Evolutionary conservation across 768 basidiomycete species (phyloP), one percentile per base, ranked within the genome.

Genomic region (Erythrobasidium yunnanense): DNA sequence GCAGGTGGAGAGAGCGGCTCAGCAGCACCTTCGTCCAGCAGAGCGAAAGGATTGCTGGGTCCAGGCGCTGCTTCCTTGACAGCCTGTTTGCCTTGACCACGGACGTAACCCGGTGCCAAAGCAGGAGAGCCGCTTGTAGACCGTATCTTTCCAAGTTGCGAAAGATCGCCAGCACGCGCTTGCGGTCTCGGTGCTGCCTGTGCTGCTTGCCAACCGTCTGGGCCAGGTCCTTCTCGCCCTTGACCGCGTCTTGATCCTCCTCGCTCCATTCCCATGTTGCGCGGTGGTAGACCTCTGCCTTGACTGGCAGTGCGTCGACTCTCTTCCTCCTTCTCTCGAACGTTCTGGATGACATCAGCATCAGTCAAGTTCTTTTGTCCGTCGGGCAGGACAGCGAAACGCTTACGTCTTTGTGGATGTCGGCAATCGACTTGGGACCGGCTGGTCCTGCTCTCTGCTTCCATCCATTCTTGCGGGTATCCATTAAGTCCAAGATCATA

Each of bases 401-500:
- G 81, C 87, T 70, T 77, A 90, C 90, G 55, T 81, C 81, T 76
- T 88, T 85, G 72, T 92, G 91, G 32, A 96, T 82, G 70, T 90
- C 85, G 47, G 91, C 87, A 71, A 95, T 84, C 2, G 90, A 95
- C 32, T 86, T 80, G 4, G 91, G 91, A 11, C 86, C 89, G 55
- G 85, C 84, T 29, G 85, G 81, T 51, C 78, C 78, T 72, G 85
- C 84, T 55, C 90, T 83, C 47, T 81, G 77, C 42, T 84, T 74
- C 93, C 92, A 97, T 74, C 83, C 85, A 60, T 85, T 84, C 29
- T 83, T 82, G 55, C 91, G 87, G 47, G 92, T 80, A 74, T 96
- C 93, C 63, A 92, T 82, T 55, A 95, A 80, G 77, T 96, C 93
- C 91, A 89, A 84, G 65, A 99, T 81, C 91, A 96, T 95, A 78